phyloP scores from a whole-genome alignment of 1,284 basidiomycete genomes.

The Marasmius fiardii region DNA sequence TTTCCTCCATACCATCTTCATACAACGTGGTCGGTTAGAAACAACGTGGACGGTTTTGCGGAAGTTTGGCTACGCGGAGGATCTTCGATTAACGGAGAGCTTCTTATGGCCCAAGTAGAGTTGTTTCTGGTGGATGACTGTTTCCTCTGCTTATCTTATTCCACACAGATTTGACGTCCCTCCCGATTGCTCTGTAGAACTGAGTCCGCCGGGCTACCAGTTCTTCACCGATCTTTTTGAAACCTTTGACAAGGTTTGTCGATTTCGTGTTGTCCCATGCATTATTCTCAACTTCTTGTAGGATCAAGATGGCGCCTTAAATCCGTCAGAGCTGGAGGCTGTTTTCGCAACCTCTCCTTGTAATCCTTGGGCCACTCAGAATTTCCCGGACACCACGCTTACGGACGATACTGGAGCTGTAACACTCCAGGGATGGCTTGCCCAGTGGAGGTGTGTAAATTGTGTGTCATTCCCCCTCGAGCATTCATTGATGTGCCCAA shows the following conservation, averaged over 20 bases:
- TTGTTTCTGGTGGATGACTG: conserved; percentile 19
- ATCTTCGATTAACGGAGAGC: conserved; percentile 84
- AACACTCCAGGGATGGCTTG: conserved; percentile 96
- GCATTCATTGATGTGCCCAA: neutral
- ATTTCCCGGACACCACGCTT: conserved; percentile 88
- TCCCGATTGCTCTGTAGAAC: conserved; percentile 90
- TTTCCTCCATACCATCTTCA: conserved; percentile 95
- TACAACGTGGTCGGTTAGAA: conserved; percentile 93
- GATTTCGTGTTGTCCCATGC: neutral
- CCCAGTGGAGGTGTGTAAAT: conserved; percentile 87
- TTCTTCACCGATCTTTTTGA: conserved; percentile 98
- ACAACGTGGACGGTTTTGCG: conserved; percentile 98
- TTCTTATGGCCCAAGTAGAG: conserved; percentile 83
- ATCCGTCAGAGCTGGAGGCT: conserved; percentile 80
- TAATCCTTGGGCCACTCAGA: conserved; percentile 86
- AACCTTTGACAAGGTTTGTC: conserved; percentile 84
- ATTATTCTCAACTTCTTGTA: conserved; percentile 25
- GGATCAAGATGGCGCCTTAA: conserved; percentile 95
- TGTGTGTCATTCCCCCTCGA: neutral
- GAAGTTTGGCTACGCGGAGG: conserved; percentile 95
- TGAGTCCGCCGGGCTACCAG: conserved; percentile 91
- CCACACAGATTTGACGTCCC: conserved; percentile 85
- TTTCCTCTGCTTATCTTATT: conserved; percentile 13
- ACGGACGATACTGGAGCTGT: conserved; percentile 89
- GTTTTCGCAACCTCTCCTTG: conserved; percentile 94